Evolutionary conservation across 1,284 basidiomycete species (phyloP), one percentile per base, ranked within the genome.

Genomic region (Pseudozyma flocculosa): DNA sequence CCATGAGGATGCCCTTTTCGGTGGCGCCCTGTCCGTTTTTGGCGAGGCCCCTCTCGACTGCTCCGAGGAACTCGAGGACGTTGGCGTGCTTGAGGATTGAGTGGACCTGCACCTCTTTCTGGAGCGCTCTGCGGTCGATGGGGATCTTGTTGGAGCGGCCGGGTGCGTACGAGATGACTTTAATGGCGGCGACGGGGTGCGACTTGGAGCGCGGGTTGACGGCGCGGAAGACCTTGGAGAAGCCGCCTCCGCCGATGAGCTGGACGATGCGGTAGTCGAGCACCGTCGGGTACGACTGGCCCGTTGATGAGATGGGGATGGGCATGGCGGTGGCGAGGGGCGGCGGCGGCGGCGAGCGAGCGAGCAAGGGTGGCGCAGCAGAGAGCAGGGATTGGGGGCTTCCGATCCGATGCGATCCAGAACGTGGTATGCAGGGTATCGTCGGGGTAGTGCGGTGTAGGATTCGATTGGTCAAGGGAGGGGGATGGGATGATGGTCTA

Each of bases 91-190:
- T 91, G 61, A 98, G 81, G 0, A 85, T 85, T 15, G 86, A 81
- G 76, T 98, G 94, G 3, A 97, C 87, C 48, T 89, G 86, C 78
- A 96, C 93, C 79, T 98, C 94, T 76, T 93, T 95, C 57, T 95
- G 72, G 22, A 78, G 55, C 10, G 75, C 72, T 21, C 69, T 53
- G 18, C 73, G 72, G 48, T 78, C 75, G 48, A 75, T 70, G n/a
- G 74, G 70, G 34, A 61, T 62, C 38, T 62, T 61, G 40, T 54
- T 54, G 48, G 72, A 63, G 0, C 61, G 58, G n/a, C 68, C 48
- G 19, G 68, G 61, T 1, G 70, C 68, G 40, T 72, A 74, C 29
- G 73, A 76, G 45, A 77, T 72, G 47, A 77, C 73, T 45, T 77
- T 77, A 61, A 77, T 65, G 30, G 75, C 75, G 2, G 75, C 73